Evolutionary conservation across 2,329 filamentous ascomycete species (phyloP), one percentile per base, ranked within the genome.

Genomic region (Trichoderma sp.): DNA sequence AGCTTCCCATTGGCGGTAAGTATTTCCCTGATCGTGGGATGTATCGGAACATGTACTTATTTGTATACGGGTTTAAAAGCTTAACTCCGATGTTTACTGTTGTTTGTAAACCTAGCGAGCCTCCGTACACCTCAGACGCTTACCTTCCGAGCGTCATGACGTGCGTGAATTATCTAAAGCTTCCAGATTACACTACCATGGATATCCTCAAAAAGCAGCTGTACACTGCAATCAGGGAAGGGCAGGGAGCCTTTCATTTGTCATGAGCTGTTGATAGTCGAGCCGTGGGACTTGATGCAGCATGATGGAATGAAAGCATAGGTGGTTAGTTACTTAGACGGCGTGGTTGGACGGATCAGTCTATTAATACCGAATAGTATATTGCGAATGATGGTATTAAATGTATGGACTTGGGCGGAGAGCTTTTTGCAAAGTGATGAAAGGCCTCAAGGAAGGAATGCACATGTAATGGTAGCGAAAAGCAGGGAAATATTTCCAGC

Each of bases 111-210:
- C 96, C 96, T n/a, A 97, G 94, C 84, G 97, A 99, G 82, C 92
- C 95, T 18, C 97, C 97, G 2, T 97, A 95, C 83, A 93, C 93
- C 4, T 96, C 96, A 5, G 97, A 99, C 82, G 97, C 99, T 86
- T 99, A 98, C 81, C 89, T 99, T n/a, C 97, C 97, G 14, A 98
- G 95, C 83, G 97, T 99, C 83, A 99, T 99, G 97, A 99, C 97
- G 12, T 99, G 97, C 83, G 97, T 98, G 85, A 99, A 99, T 85
- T 99, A 99, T 83, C 91, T 99, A 81, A 99, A 99, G 86, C 89
- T 99, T 81, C 97, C 97, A 24, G 95, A 99, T 84, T 99, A 99
- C 85, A 96, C 92, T 79, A 91, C 87, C 79, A 86, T 97, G 77
- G 90, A 94, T 2, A 89, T 93, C 69, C 91, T 99, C 85, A 92